Conservation (phyloP, 2,329 filamentous ascomycete genomes). For the Drechslerella coelobrocha region DNA sequence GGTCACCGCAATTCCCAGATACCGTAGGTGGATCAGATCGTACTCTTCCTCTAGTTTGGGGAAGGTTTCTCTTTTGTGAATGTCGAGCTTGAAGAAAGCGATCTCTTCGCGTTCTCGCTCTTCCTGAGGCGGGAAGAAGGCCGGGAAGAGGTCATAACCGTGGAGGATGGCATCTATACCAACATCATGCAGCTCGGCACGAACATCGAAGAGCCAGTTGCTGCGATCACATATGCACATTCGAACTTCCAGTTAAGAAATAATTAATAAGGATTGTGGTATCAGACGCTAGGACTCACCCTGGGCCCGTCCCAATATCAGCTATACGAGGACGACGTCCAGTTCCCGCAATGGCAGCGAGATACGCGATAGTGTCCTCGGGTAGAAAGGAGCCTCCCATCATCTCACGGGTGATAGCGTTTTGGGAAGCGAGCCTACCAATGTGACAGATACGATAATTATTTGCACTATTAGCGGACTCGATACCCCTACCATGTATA, state of each 20-base stretch:
- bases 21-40: slow-evolving; percentile 24
- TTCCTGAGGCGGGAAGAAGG: slow-evolving; percentile 15
- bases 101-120: slow-evolving; percentile 2
- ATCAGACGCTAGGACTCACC: too few species aligned
- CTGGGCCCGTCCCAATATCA: slow-evolving; percentile 28
- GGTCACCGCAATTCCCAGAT: slow-evolving; percentile 15
- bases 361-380: neutral
- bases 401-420: slow-evolving; percentile 15
- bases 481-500: too few species aligned
- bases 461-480: neutral
- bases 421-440: slow-evolving; percentile 16
- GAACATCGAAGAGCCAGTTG: slow-evolving; percentile 20
- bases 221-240: slow-evolving; percentile 2
- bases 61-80: slow-evolving; percentile 20
- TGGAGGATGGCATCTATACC: slow-evolving; percentile 13
- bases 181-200: neutral
- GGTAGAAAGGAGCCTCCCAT: slow-evolving; percentile 25
- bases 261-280: too few species aligned
- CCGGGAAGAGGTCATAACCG: slow-evolving; percentile 29
- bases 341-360: slow-evolving; percentile 9
- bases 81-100: slow-evolving; percentile 18
- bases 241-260: too few species aligned
- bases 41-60: slow-evolving; percentile 13
- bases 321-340: slow-evolving; percentile 13
- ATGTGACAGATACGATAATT: neutral